Conservation (phyloP, 768 basidiomycete species). For the Mycena indigotica region DNA sequence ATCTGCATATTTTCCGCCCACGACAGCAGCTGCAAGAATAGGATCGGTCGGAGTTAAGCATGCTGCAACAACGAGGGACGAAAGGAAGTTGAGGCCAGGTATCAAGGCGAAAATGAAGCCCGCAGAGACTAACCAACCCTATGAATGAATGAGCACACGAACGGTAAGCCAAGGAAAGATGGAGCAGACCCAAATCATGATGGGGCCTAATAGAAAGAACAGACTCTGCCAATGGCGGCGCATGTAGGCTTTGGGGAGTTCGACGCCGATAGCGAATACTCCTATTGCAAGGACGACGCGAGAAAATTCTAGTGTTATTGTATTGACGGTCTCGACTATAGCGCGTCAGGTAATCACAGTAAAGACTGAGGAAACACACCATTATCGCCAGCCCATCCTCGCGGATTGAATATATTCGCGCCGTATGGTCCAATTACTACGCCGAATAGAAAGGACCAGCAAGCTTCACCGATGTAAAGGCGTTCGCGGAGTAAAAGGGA, state of each 20-base stretch:
- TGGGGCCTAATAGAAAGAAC: slow-evolving; percentile 77
- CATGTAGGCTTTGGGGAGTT: slow-evolving; percentile 96
- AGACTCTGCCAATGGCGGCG: slow-evolving; percentile 89
- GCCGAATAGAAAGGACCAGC: slow-evolving; percentile 92
- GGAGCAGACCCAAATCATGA: slow-evolving; percentile 79
- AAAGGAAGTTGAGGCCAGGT: slow-evolving; percentile 86
- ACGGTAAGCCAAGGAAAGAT: slow-evolving; percentile 5
- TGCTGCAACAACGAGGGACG: slow-evolving; percentile 86
- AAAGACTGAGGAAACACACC: slow-evolving; percentile 1
- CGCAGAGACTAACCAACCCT: slow-evolving; percentile 96
- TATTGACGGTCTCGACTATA: slow-evolving; percentile 54
- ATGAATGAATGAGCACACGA: slow-evolving; percentile 20
- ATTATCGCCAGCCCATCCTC: slow-evolving; percentile 61
- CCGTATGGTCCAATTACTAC: slow-evolving; percentile 91
- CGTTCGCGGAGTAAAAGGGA: slow-evolving; percentile 88
- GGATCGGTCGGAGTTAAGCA: slow-evolving; percentile 95
- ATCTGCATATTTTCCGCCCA: slow-evolving; percentile 96
- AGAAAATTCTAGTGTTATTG: slow-evolving; percentile 88
- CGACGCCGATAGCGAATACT: slow-evolving; percentile 97
- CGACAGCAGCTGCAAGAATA: slow-evolving; percentile 87
- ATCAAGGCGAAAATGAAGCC: slow-evolving; percentile 90
- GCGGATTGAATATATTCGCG: slow-evolving; percentile 79
- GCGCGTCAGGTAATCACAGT: not conserved
- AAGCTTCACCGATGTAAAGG: slow-evolving; percentile 87
- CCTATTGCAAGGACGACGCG: slow-evolving; percentile 93